Evolutionary conservation across 2,329 filamentous ascomycete genomes (phyloP).

Genomic region (Colletotrichum tamarilloi): DNA sequence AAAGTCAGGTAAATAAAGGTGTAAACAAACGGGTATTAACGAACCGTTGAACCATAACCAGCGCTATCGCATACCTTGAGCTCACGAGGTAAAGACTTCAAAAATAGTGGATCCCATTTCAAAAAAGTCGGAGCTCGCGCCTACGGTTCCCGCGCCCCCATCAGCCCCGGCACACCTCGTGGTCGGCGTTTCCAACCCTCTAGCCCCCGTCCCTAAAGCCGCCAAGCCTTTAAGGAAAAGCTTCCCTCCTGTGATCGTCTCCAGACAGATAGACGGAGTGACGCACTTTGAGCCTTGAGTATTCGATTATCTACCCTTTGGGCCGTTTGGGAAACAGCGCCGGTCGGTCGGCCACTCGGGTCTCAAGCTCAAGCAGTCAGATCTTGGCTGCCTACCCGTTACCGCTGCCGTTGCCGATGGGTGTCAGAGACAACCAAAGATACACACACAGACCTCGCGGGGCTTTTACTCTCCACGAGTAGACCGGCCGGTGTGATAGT

Average conservation of each 20-base stretch:
- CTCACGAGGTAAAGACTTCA: background rate
- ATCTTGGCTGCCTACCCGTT: background rate
- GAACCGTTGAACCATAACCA: background rate
- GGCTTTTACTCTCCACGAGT: too few species aligned
- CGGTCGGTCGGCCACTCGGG: background rate
- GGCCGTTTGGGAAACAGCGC: too few species aligned
- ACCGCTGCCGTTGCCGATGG: too few species aligned
- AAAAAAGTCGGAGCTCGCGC: slow-evolving; percentile 28
- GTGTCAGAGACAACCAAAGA: background rate
- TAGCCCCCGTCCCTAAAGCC: background rate
- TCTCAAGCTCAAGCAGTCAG: background rate
- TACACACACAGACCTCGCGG: background rate
- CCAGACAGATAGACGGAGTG: background rate
- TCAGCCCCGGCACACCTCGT: background rate
- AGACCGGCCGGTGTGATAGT: too few species aligned
- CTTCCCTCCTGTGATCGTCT: background rate
- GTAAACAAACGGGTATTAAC: background rate
- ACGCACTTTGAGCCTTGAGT: background rate
- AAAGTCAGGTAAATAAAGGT: background rate
- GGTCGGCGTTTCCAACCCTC: slow-evolving; percentile 5
- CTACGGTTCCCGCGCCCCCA: slow-evolving; percentile 6
- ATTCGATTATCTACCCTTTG: background rate
- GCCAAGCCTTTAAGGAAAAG: background rate
- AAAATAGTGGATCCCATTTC: background rate
- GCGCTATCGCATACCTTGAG: background rate